These are phyloP conservation scores for Angophora floribunda DNA, from an alignment of 345 rosid genomes.

Conservation along the genomic window DNA sequence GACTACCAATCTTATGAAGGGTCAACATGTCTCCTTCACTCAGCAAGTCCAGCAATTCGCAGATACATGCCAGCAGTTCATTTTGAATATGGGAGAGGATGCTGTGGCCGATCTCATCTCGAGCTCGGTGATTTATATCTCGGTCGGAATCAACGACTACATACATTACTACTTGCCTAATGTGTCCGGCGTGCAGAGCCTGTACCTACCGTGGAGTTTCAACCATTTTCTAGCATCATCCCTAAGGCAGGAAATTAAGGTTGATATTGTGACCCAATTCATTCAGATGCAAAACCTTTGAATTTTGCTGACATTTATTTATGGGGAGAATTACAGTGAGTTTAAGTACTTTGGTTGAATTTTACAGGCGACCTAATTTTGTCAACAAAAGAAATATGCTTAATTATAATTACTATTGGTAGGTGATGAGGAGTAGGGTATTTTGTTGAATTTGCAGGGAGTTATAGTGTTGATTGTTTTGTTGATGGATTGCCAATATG, in stretches of 20 bases:
- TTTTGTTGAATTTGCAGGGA: neutral
- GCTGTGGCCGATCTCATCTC: slow-evolving; percentile 42
- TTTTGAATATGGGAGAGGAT: slow-evolving; percentile 53
- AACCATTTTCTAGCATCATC: slow-evolving; percentile 66
- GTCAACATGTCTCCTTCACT: slow-evolving; percentile 73
- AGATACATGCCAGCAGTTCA: slow-evolving; percentile 71
- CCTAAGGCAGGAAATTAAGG: slow-evolving; percentile 64
- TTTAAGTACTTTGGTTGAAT: neutral
- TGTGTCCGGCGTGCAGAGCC: slow-evolving; percentile 56
- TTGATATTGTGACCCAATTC: neutral
- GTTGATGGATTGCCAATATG: neutral
- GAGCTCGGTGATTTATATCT: slow-evolving; percentile 58
- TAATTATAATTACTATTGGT: neutral
- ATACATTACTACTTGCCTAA: slow-evolving; percentile 84
- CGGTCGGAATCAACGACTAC: slow-evolving; percentile 82
- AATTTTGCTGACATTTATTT: neutral
- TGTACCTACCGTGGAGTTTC: slow-evolving; percentile 81
- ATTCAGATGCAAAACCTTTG: neutral
- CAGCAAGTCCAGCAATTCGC: slow-evolving; percentile 84
- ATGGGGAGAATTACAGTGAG: neutral
- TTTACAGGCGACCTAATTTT: neutral
- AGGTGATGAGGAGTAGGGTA: neutral
- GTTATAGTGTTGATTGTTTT: neutral
- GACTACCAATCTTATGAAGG: slow-evolving; percentile 26
- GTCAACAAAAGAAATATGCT: neutral